Conservation (phyloP, 2,329 filamentous ascomycete genomes). For the Aspergillus fructus region DNA sequence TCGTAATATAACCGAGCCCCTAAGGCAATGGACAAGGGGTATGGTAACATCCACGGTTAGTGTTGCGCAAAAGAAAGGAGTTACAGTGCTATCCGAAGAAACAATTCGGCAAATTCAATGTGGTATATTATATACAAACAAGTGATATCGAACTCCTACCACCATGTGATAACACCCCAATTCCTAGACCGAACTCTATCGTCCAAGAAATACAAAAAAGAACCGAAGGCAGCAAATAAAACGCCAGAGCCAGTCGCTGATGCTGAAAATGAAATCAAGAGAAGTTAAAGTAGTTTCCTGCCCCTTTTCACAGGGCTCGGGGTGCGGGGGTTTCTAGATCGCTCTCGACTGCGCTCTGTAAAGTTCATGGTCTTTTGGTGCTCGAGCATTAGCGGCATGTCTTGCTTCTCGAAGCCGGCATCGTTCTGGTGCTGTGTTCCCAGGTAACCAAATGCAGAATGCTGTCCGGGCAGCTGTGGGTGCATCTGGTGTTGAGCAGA, state of each 20-base stretch:
- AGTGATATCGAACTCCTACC: background rate
- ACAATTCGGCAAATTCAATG: background rate
- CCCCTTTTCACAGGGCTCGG: conserved; percentile 38
- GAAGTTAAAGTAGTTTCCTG: conserved; percentile 18
- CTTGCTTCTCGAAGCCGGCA: conserved; percentile 25
- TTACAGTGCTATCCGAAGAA: background rate
- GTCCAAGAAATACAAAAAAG: background rate
- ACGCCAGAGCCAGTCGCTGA: conserved; percentile 13
- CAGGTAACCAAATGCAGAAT: conserved; percentile 27
- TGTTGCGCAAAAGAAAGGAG: background rate
- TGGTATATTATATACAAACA: conserved; percentile 1
- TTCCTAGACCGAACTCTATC: background rate
- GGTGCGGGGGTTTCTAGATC: conserved; percentile 33
- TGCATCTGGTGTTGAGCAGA: conserved; percentile 22
- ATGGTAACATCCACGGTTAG: background rate
- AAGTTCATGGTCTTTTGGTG: conserved; percentile 30
- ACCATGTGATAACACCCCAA: background rate
- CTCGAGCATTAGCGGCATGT: conserved; percentile 31
- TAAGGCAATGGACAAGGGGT: background rate
- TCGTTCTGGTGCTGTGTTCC: conserved; percentile 18
- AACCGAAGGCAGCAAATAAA: background rate
- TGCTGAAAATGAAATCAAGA: conserved; percentile 9
- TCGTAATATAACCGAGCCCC: background rate
- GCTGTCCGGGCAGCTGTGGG: conserved; percentile 27
- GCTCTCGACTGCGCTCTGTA: conserved; percentile 31